A percentile compares a stretch with the other conserved stretches of the same genome.
Evolutionary conservation across 2,329 filamentous ascomycete species (phyloP).

Genomic region (Aspergillus hortae): DNA sequence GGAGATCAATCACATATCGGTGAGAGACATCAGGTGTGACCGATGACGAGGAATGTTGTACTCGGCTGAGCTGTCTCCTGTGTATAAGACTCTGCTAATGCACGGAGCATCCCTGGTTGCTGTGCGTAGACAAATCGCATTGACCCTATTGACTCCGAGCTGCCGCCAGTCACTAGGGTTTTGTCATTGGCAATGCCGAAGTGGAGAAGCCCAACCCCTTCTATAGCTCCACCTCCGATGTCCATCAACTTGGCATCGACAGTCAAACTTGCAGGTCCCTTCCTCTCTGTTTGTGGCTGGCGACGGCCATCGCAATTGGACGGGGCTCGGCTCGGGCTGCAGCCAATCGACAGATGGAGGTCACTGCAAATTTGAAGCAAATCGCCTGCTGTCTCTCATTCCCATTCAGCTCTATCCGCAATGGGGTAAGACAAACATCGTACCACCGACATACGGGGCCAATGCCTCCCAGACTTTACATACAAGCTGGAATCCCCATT

Average conservation of each 20-base stretch:
- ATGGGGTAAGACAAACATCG: no score
- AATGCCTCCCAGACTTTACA: no score
- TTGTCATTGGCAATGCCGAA: conserved; percentile 4
- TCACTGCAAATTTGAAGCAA: neutral
- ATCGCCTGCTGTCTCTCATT: neutral
- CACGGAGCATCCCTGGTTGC: neutral
- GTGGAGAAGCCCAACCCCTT: conserved; percentile 3
- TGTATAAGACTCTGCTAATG: neutral
- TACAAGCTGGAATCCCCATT: no score
- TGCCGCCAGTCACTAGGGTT: conserved; percentile 1
- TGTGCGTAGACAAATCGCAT: conserved; percentile 3
- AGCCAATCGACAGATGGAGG: neutral
- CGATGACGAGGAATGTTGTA: neutral
- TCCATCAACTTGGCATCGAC: conserved; percentile 9
- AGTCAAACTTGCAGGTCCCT: conserved; percentile 1
- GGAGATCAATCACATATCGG: neutral
- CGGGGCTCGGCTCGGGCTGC: conserved; percentile 4
- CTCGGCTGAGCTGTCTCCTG: neutral
- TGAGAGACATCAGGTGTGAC: conserved; percentile 1
- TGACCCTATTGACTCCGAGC: conserved; percentile 1
- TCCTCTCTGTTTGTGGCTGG: conserved; percentile 11
- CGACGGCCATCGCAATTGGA: conserved; percentile 7
- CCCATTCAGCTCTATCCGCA: neutral
- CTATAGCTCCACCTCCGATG: neutral
- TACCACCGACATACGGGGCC: no score